These are phyloP conservation scores for Tubosaeta sp. DNA, from an alignment of 768 basidiomycete species.

Conservation along the genomic window DNA sequence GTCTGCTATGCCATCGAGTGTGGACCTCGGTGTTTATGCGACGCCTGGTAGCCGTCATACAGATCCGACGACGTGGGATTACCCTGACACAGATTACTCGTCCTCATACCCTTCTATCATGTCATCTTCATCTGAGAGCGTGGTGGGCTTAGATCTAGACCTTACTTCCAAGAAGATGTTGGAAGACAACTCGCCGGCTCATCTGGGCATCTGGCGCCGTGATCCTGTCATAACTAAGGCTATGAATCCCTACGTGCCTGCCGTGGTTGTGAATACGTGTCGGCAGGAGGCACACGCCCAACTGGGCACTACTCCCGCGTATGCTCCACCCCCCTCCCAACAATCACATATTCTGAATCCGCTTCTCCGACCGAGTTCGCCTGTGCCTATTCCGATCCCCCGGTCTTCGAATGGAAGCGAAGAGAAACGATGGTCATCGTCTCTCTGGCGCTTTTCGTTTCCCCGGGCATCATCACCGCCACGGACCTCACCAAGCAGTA, in stretches of 20 bases:
- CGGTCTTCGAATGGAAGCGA: constrained; percentile 29
- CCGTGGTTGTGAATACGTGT: constrained; percentile 27
- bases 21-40: constrained; percentile 35
- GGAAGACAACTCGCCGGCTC: constrained; percentile 28
- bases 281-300: constrained; percentile 18
- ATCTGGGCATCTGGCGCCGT: constrained; percentile 32
- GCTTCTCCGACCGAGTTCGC: constrained; percentile 23
- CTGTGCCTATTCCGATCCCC: constrained; percentile 28
- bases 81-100: constrained; percentile 42
- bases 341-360: constrained; percentile 9
- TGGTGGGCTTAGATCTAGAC: constrained; percentile 31
- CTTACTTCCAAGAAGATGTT: constrained; percentile 28
- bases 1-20: constrained; percentile 35
- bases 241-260: constrained; percentile 23
- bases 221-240: constrained; percentile 23
- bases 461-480: constrained; percentile 28
- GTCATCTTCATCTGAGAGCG: constrained; percentile 35
- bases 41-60: constrained; percentile 48
- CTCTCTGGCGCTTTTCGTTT: constrained; percentile 34
- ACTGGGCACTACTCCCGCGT: constrained; percentile 7
- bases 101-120: constrained; percentile 46
- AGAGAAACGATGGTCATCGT: constrained; percentile 31
- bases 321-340: constrained; percentile 11
- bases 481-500: constrained; percentile 19
- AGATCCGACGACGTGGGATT: constrained; percentile 46